Evolutionary conservation across 2,329 filamentous ascomycete genomes (phyloP).

Genomic region (Aciculosporium take): DNA sequence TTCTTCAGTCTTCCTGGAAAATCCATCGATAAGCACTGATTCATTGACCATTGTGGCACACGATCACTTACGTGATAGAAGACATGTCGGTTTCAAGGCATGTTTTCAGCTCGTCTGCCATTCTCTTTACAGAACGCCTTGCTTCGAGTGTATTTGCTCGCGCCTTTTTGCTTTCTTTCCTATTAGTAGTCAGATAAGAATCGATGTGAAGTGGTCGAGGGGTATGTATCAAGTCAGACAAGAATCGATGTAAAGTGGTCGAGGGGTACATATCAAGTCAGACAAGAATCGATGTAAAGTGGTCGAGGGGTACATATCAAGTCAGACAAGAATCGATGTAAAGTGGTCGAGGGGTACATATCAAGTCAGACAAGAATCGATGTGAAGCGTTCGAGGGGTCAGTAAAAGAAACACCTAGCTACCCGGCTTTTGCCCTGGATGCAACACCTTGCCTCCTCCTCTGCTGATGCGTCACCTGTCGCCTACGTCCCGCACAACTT

Average conservation of each 20-base stretch:
- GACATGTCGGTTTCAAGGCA: slow-evolving; percentile 1
- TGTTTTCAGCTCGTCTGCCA: slow-evolving; percentile 1
- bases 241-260: no score
- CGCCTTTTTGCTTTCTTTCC: neutral
- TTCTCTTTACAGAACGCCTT: slow-evolving; percentile 1
- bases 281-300: neutral
- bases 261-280: no score
- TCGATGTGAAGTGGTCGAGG: no score
- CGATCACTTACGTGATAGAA: slow-evolving; percentile 1
- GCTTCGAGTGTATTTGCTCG: slow-evolving; percentile 1
- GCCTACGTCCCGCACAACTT: neutral
- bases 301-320: no score
- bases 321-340: neutral
- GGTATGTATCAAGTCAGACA: no score
- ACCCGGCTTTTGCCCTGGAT: neutral
- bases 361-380: neutral
- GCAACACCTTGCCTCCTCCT: neutral
- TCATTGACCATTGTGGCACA: neutral
- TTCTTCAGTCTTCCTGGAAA: neutral
- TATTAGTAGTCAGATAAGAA: neutral
- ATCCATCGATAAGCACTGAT: neutral
- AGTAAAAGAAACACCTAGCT: neutral
- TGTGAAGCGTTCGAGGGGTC: no score
- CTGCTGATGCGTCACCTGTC: neutral
- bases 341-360: no score